Conservation (phyloP, 371 early-diverging fungal genomes). For the Saksenaea vasiformis region DNA sequence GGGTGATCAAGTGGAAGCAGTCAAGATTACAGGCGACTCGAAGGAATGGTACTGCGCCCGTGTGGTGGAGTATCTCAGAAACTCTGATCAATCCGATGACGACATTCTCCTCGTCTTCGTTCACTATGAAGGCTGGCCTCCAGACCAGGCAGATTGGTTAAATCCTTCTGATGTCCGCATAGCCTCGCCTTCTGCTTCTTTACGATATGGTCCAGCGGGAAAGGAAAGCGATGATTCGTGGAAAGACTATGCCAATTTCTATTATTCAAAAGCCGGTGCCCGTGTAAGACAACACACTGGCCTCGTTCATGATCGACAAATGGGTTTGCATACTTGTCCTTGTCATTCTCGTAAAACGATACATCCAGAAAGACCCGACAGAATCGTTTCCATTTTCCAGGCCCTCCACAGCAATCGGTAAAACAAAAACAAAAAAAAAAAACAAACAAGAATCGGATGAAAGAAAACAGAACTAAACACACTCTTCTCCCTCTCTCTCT, state of each 20-base stretch:
- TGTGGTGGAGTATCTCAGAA: slow-evolving; percentile 32
- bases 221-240: slow-evolving; percentile 54
- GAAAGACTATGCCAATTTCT: slow-evolving; percentile 57
- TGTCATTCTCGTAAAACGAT: slow-evolving; percentile 58
- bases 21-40: slow-evolving; percentile 34
- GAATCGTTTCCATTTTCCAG: slow-evolving; percentile 46
- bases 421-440: slow-evolving; percentile 3
- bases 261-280: slow-evolving; percentile 48
- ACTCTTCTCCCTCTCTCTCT: too few species aligned
- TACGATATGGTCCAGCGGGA: slow-evolving; percentile 53
- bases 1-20: slow-evolving; percentile 47
- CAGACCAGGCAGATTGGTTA: slow-evolving; percentile 66
- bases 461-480: slow-evolving; percentile 1
- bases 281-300: slow-evolving; percentile 58
- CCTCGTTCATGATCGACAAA: slow-evolving; percentile 58
- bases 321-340: slow-evolving; percentile 60
- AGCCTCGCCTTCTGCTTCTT: not conserved
- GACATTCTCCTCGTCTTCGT: slow-evolving; percentile 36
- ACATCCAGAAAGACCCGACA: slow-evolving; percentile 69
- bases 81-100: slow-evolving; percentile 1
- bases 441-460: not conserved
- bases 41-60: slow-evolving; percentile 48
- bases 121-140: slow-evolving; percentile 65
- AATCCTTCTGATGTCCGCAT: slow-evolving; percentile 37
- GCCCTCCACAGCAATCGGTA: slow-evolving; percentile 44